These are phyloP conservation scores for Trametes cinnabarina DNA, from an alignment of 768 basidiomycete genomes.

Conservation along the genomic window DNA sequence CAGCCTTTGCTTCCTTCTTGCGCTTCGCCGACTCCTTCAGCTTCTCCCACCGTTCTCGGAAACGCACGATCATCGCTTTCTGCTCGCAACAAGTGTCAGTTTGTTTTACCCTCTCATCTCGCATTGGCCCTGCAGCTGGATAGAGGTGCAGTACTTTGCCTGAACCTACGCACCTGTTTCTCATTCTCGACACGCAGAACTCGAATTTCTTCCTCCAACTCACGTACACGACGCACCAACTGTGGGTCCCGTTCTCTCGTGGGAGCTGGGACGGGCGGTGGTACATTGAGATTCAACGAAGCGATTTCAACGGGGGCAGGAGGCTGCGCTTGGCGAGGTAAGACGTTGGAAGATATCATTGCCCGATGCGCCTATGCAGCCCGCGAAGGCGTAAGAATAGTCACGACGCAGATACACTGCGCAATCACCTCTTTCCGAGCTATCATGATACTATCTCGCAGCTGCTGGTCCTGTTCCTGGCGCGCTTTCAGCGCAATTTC, in stretches of 20 bases:
- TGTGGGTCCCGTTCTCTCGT: conserved; percentile 54
- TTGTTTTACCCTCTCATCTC: neutral
- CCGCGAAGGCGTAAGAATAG: neutral
- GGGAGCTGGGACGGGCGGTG: conserved; percentile 41
- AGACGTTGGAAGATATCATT: conserved; percentile 65
- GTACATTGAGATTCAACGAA: conserved; percentile 56
- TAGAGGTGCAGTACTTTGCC: neutral
- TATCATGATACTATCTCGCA: conserved; percentile 79
- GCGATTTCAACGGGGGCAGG: conserved; percentile 47
- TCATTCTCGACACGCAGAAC: conserved; percentile 68
- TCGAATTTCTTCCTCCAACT: conserved; percentile 79
- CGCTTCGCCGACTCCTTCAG: conserved; percentile 84
- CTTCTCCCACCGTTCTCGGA: conserved; percentile 87
- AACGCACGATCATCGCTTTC: conserved; percentile 82
- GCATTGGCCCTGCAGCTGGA: neutral
- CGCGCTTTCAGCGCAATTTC: conserved; percentile 66
- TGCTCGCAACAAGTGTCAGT: conserved; percentile 31
- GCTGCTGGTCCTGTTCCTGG: conserved; percentile 74
- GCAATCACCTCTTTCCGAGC: conserved; percentile 58
- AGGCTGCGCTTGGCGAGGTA: conserved; percentile 37
- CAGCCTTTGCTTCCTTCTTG: conserved; percentile 73
- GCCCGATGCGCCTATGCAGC: conserved; percentile 70
- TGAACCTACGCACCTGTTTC: conserved; percentile 59
- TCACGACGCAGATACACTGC: neutral
- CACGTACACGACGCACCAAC: conserved; percentile 53